phyloP scores from a whole-genome alignment of 768 basidiomycete species.

The Leucocoprinus leucothites region DNA sequence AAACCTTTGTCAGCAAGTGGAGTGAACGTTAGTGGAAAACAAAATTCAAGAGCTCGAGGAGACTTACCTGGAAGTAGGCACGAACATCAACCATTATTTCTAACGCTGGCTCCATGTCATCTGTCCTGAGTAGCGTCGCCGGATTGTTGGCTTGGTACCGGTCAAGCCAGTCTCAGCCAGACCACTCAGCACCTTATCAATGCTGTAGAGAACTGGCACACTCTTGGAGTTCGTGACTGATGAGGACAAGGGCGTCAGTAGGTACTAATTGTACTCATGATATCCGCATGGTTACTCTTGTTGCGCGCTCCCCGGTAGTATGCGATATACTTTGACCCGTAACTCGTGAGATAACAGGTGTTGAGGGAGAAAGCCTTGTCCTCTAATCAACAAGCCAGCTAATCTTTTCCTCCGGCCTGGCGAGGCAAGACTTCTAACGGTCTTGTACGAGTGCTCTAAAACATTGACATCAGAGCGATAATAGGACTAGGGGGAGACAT shows the following conservation, averaged over 20 bases:
- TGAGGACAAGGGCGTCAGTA: not conserved
- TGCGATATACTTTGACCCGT: constrained; percentile 35
- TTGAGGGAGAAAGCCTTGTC: constrained; percentile 48
- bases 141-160: constrained; percentile 39
- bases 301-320: constrained; percentile 45
- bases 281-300: constrained; percentile 20
- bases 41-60: not conserved
- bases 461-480: too few species aligned
- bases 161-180: constrained; percentile 38
- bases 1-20: constrained; percentile 61
- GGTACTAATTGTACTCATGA: constrained; percentile 24
- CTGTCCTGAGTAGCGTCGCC: constrained; percentile 45
- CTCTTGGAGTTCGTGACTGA: constrained; percentile 7
- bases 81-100: constrained; percentile 70
- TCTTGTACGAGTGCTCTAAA: constrained; percentile 37
- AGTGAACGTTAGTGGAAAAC: not conserved
- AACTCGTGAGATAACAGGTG: constrained; percentile 47
- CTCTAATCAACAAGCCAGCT: constrained; percentile 51
- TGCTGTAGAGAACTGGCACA: constrained; percentile 10
- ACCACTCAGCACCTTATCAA: constrained; percentile 30
- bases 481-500: not conserved
- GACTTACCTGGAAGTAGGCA: constrained; percentile 67
- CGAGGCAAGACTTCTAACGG: constrained; percentile 44
- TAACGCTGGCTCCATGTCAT: constrained; percentile 53
- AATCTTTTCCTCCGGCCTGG: constrained; percentile 37